Base-by-base conservation (phyloP, 1,284 basidiomycete species). In the Austroboletus novae-zelandiae region DNA sequence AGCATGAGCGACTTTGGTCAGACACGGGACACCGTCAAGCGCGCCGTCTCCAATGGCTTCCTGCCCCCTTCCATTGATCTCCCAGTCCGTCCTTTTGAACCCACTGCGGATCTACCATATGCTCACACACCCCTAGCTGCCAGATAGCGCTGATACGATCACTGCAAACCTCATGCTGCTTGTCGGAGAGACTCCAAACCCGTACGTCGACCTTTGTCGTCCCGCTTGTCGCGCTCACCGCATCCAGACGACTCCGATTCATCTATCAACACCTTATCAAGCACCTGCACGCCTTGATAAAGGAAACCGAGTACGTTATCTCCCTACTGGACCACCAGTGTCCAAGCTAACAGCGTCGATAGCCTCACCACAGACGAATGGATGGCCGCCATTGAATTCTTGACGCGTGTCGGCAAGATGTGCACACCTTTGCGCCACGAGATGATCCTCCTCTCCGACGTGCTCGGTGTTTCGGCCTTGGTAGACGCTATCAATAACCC, bases 281-380 rank as follows among this genome's bases (percentile, higher is more conserved):
- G 43, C 86, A 91, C 62, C 57, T 91, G 2, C 89, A 91, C 62
- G 76, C 79, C 35, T 90, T 89, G 59, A 73, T 87, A 17, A 77
- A 76, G 44, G 90, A 93, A 66, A 86, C 86, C 1, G 73, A 72
- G 79, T 78, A 25, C 45, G 71, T 58, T 1, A 23, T 41, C 20
- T 43, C 39, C 14, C 37, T 17, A 9, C 27, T 17, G 18, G 17
- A 30, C 17, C 31, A 4, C 27, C 5, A 17, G 10, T 15, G 2
- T n/a, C 31, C 11, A 34, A 7, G 14, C 29, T 23, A 14, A 61
- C n/a, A 30, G 5, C 40, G 17, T 47, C 14, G 48, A 40, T 41
- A 81, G 81, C 51, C 67, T 93, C 43, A 89, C 89, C 9, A 86
- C 84, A 1, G 85, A 91, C 9, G 91, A 94, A 72, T 94, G 91